Percentiles rank a stretch among this genome's conserved stretches.
Conservation (phyloP, 1,284 basidiomycete species). For the Sanghuangporus baumii region DNA sequence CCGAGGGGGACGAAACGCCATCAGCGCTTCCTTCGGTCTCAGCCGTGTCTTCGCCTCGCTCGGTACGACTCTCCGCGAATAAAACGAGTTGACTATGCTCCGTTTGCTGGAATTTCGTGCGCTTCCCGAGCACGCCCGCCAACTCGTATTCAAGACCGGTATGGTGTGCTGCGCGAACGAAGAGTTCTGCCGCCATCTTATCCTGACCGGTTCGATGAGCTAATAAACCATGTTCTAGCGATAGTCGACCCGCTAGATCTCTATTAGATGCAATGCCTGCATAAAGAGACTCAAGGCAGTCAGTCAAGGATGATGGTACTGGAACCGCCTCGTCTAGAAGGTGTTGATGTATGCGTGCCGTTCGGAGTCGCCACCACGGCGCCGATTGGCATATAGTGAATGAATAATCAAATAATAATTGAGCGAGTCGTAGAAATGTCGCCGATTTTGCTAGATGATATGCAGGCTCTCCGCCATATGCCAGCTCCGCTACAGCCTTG, state of each 20-base stretch:
- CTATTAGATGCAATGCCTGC: constrained; percentile 38
- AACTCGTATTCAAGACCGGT: constrained; percentile 87
- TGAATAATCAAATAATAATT: constrained; percentile 58
- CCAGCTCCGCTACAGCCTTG: constrained; percentile 71
- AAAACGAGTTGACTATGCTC: constrained; percentile 89
- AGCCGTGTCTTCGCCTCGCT: constrained; percentile 10
- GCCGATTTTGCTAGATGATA: constrained; percentile 84
- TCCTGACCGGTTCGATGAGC: constrained; percentile 74
- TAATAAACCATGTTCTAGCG: constrained; percentile 79
- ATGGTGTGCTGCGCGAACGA: constrained; percentile 73
- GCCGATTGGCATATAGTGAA: constrained; percentile 42
- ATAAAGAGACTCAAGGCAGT: constrained; percentile 45
- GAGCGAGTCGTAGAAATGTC: constrained; percentile 72
- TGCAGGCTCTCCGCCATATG: constrained; percentile 88
- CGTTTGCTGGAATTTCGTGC: constrained; percentile 90
- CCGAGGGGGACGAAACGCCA: background rate
- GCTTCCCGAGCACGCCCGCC: constrained; percentile 89
- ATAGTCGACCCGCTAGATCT: constrained; percentile 66
- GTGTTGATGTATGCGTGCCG: constrained; percentile 72
- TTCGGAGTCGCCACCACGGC: constrained; percentile 80
- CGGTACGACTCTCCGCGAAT: constrained; percentile 75
- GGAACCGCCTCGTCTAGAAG: constrained; percentile 84
- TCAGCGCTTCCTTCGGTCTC: constrained; percentile 6
- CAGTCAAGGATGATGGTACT: constrained; percentile 44
- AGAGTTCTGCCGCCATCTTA: constrained; percentile 72